These are phyloP conservation scores for Alternaria sp. DNA, from an alignment of 2,329 filamentous ascomycete species.

Conservation along the genomic window DNA sequence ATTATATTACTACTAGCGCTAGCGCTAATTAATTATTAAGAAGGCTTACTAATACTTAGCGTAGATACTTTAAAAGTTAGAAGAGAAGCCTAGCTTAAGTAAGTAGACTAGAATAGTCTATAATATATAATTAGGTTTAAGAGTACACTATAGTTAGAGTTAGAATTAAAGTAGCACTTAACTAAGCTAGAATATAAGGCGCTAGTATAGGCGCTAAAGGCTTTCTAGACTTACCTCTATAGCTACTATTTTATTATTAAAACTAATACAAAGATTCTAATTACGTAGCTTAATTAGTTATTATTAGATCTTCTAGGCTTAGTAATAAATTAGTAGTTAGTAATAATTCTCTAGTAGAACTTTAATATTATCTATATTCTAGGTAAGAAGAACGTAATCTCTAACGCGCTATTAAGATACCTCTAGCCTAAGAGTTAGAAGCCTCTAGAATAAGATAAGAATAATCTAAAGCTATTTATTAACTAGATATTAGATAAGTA, in stretches of 20 bases:
- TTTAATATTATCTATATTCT: neutral
- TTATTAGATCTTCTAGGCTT: neutral
- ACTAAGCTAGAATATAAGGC: neutral
- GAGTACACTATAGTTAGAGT: neutral
- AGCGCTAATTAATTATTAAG: neutral
- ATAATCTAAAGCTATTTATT: neutral
- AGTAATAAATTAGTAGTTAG: neutral
- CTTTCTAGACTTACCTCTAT: constrained; percentile 1
- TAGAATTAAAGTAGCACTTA: neutral
- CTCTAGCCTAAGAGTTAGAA: neutral
- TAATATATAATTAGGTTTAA: neutral
- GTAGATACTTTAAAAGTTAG: neutral
- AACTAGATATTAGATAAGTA: neutral
- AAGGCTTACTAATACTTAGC: neutral
- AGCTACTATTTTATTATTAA: neutral
- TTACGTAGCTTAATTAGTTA: neutral
- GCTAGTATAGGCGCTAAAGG: neutral
- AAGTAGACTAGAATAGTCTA: neutral
- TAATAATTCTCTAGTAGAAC: neutral
- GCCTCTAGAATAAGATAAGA: neutral
- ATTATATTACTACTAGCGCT: neutral
- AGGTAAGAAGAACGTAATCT: neutral
- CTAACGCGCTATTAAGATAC: neutral
- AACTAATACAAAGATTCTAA: neutral
- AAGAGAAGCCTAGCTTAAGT: neutral